Evolutionary conservation across 2,329 filamentous ascomycete genomes (phyloP).

Genomic region (Juglanconis sp.): DNA sequence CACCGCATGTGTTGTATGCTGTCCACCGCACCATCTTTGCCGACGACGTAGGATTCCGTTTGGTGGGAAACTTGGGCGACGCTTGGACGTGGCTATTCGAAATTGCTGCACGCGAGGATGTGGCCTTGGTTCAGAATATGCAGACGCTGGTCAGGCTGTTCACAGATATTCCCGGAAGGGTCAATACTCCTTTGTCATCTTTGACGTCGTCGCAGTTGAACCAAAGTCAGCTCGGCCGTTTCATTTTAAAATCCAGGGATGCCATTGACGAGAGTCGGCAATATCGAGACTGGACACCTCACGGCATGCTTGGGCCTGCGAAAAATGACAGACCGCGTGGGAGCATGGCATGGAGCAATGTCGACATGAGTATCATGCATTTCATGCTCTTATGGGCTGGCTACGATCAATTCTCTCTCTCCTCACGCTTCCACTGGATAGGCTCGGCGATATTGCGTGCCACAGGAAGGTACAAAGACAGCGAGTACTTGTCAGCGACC

Average conservation of each 20-base stretch:
- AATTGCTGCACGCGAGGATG: constrained; percentile 55
- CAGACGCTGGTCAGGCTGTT: constrained; percentile 52
- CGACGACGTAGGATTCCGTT: constrained; percentile 59
- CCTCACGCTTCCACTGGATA: constrained; percentile 55
- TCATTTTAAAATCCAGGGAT: constrained; percentile 46
- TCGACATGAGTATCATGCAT: constrained; percentile 55
- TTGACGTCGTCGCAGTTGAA: constrained; percentile 19
- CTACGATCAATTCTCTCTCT: constrained; percentile 48
- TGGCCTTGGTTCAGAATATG: constrained; percentile 48
- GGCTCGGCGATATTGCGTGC: constrained; percentile 64
- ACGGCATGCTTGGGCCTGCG: constrained; percentile 46
- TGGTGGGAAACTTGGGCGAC: constrained; percentile 46
- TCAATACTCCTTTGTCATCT: constrained; percentile 21
- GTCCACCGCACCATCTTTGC: constrained; percentile 63
- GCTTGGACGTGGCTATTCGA: constrained; percentile 58
- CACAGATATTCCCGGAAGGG: constrained; percentile 36
- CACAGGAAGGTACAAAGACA: constrained; percentile 55
- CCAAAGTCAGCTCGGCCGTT: constrained; percentile 35
- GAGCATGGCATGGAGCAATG: constrained; percentile 39
- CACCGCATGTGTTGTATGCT: constrained; percentile 59
- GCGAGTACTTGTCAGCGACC: constrained; percentile 40
- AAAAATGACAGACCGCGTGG: constrained; percentile 16
- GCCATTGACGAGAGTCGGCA: constrained; percentile 51
- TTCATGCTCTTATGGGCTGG: constrained; percentile 70
- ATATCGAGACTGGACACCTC: constrained; percentile 44